Evolutionary conservation across 768 basidiomycete genomes (phyloP), one percentile per base, ranked within the genome.

Genomic region (Auriscalpium orientale): DNA sequence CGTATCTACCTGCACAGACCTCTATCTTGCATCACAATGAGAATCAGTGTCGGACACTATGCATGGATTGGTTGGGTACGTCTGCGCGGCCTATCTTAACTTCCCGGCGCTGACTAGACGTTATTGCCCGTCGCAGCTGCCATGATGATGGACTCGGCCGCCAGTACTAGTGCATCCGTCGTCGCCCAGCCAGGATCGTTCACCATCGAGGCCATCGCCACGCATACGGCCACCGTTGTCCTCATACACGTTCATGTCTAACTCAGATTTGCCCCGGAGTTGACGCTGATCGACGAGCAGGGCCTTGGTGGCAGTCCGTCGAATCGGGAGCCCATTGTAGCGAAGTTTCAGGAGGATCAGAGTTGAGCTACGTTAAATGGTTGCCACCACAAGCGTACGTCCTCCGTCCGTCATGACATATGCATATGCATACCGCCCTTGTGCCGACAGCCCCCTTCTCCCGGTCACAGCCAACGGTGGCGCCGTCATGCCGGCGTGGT

Each of bases 171-270:
- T 28, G 28, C 28, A 28, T 28, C 28, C 28, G 28, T 28, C 28
- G 28, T 28, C 28, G 28, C 28, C 28, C 28, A 28, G 28, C 60
- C 43, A 4, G 40, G 15, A 20, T 16, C 55, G 8, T 53, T 59
- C 18, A 38, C 56, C 8, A 12, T 61, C 48, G 33, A 57, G 40
- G 75, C 89, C 11, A 66, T 73, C 43, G 64, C 73, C 43, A 82
- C 79, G 60, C 93, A 95, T 69, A 85, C 89, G 6, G 89, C 91
- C 8, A 93, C 91, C 0, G 82, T 95, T 59, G 87, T 95, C 64
- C 92, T 95, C 69, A 72, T 91, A 38, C 94, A 97, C 78, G 92
- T 92, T 68, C 64, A 87, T 70, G 22, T 12, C 2, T 7, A 28
- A 4, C 28, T 7, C 28, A 28, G 4, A 55, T 51, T 10, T 53